Evolutionary conservation across 192 early-diverging fungal species (phyloP), one percentile per base, ranked within the genome.

Genomic region (Linnemannia zychae): DNA sequence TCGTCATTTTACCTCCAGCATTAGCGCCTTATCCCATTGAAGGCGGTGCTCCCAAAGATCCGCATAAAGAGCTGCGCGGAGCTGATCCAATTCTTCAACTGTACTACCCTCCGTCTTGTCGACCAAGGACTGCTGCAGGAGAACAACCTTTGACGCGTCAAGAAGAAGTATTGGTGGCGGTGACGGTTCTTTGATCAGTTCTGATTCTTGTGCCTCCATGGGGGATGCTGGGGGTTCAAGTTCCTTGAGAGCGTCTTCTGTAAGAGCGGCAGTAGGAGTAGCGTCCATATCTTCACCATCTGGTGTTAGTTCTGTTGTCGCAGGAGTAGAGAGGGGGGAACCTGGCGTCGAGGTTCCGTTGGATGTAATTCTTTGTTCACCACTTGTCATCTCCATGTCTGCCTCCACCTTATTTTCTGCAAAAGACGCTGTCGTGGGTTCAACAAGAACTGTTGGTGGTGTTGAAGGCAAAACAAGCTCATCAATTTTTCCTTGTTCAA

Each of bases 41-140:
- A 17, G 52, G 0, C 83, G 83, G 67, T 79, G 74, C 69, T 85
- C 77, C 83, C 83, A 85, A 13, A 85, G 76, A 72, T 79, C 74
- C 0, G 24, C 65, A 49, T 85, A 85, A 16, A 85, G 70, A 17
- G 83, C 68, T 1, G 83, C 83, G 3, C 77, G 77, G 17, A 85
- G 47, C 40, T 79, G 83, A n/a, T 85, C 83, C 34, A 85, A 69
- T 48, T 85, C 83, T 53, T 85, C 83, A 16, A 85, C 44, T 0
- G 74, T 79, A 37, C 72, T 70, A 12, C 48, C 52, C 6, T 79
- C 83, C 2, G 83, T 85, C 17, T 85, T 78, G 31, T 47, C 60
- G 38, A 79, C 48, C 40, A 85, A 77, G 2, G 37, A 24, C 12
- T 37, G 31, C 17, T 67, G 47, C 9, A 85, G 70, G 0, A 15